A percentile compares a stretch with the other conserved stretches of the same genome.
Conservation (phyloP, 2,329 filamentous ascomycete species). For the Sarocladium kiliense region DNA sequence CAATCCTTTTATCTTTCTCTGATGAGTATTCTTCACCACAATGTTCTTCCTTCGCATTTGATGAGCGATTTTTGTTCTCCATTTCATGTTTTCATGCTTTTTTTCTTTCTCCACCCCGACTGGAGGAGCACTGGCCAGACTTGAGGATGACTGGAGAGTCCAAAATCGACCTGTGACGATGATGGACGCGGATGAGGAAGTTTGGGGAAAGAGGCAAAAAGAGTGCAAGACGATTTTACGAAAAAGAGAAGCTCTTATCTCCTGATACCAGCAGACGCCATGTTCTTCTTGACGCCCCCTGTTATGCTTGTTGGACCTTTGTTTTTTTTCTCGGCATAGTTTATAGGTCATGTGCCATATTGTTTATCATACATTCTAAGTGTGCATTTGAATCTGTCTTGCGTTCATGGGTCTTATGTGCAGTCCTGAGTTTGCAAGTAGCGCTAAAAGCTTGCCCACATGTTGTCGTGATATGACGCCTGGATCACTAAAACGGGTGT, state of each 20-base stretch:
- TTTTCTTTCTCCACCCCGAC: too few species aligned
- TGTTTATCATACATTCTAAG: too few species aligned
- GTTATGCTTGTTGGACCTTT: neutral
- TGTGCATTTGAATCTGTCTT: too few species aligned
- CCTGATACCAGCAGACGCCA: neutral
- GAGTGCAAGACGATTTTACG: slow-evolving; percentile 1
- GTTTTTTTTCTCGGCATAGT: neutral
- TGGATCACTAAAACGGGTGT: too few species aligned
- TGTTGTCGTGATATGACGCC: too few species aligned
- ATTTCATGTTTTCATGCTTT: slow-evolving; percentile 1
- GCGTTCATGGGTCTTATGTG: too few species aligned
- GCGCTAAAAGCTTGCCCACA: too few species aligned
- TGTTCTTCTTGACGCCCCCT: neutral
- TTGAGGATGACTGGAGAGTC: too few species aligned
- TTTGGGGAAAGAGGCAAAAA: neutral
- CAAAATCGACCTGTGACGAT: neutral
- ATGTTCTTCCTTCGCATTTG: neutral
- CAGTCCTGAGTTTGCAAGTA: too few species aligned
- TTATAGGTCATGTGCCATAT: neutral
- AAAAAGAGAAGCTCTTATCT: slow-evolving; percentile 7
- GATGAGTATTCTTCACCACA: neutral
- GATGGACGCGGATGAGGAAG: neutral
- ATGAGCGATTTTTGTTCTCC: slow-evolving; percentile 2
- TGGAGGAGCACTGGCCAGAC: too few species aligned
- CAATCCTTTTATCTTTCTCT: neutral